Evolutionary conservation across 2,329 filamentous ascomycete genomes (phyloP), one percentile per base, ranked within the genome.

Genomic region (Dryadomyces quercivorus): DNA sequence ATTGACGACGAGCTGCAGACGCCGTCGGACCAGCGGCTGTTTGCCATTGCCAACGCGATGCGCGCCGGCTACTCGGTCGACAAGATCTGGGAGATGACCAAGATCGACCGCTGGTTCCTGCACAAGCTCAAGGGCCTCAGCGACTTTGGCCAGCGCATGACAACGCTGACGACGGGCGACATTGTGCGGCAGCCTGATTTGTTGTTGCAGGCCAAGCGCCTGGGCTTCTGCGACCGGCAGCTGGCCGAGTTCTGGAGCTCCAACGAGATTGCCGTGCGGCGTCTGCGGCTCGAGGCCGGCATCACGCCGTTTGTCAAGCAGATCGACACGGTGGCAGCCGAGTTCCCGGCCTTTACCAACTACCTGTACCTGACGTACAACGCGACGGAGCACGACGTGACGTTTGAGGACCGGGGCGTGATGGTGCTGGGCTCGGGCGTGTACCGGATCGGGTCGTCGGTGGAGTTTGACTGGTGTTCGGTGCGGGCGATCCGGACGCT

Each of bases 391-490:
- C 84, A 87, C 61, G 93, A 98, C 63, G 75, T 97, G 54, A 66
- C 68, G 15, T 97, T 97, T 64, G 77, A 89, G 10, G 93, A 98
- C 65, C 83, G 92, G 59, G 93, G 93, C 64, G 81, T 96, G 58
- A 96, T 97, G 90, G 92, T 98, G 9, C 77, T 97, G 34, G 92
- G 92, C 15, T 96, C 91, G 36, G 92, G 92, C 69, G 91, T 96
- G 10, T 97, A 97, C 75, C 83, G 93, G 58, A 98, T 98, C 60
- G 93, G 93, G 61, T 96, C 91, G 0, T 96, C 92, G 0, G 93
- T 98, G 56, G 93, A 98, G 67, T 98, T 98, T 69, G 93, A 98
- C 70, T 98, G 93, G 93, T 97, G 93, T 69, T 95, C 93, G 5
- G 93, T 98, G 31, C 80, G 92, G 57, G 89, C 93, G 6, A 94